Percentiles rank a stretch among this genome's conserved stretches.
Conservation (phyloP, 192 early-diverging fungal species). For the Entophlyctis helioformis region DNA sequence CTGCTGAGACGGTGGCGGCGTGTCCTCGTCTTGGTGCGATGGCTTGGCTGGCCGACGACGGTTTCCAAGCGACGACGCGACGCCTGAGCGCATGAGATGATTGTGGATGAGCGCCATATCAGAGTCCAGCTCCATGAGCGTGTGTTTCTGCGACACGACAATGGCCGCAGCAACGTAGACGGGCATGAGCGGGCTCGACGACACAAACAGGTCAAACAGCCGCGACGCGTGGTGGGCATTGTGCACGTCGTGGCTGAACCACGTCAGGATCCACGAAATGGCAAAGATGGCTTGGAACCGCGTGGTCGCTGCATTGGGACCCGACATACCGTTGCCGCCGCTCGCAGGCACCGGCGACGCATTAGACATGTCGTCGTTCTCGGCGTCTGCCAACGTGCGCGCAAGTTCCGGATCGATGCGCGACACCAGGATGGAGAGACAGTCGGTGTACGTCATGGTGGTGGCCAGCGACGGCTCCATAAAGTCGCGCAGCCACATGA, state of each 20-base stretch:
- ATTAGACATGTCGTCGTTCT: no score
- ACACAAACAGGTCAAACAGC: slow-evolving; percentile 52
- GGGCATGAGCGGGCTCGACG: slow-evolving; percentile 46
- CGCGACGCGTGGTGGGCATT: slow-evolving; percentile 33
- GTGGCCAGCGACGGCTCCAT: slow-evolving; percentile 17
- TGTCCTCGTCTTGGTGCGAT: no score
- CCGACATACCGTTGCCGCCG: slow-evolving; percentile 5
- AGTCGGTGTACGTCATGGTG: slow-evolving; percentile 34
- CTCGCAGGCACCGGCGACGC: no score
- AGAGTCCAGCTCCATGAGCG: background rate
- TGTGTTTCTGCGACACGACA: slow-evolving; percentile 1
- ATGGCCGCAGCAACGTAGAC: slow-evolving; percentile 46
- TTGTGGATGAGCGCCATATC: no score
- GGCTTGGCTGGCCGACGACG: no score
- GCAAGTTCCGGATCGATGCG: slow-evolving; percentile 1
- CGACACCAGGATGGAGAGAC: slow-evolving; percentile 13
- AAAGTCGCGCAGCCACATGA: slow-evolving; percentile 24
- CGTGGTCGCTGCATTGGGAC: slow-evolving; percentile 8
- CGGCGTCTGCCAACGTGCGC: no score
- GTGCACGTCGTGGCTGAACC: slow-evolving; percentile 58
- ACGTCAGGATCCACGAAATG: slow-evolving; percentile 63
- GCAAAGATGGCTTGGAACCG: slow-evolving; percentile 58
- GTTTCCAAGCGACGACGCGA: no score
- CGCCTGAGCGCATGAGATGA: no score
- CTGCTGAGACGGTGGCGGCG: no score